A percentile compares a stretch with the other conserved stretches of the same genome.
These are phyloP conservation scores for Pichia sp. DNA, from an alignment of 1,139 yeast species.

Conservation along the genomic window DNA sequence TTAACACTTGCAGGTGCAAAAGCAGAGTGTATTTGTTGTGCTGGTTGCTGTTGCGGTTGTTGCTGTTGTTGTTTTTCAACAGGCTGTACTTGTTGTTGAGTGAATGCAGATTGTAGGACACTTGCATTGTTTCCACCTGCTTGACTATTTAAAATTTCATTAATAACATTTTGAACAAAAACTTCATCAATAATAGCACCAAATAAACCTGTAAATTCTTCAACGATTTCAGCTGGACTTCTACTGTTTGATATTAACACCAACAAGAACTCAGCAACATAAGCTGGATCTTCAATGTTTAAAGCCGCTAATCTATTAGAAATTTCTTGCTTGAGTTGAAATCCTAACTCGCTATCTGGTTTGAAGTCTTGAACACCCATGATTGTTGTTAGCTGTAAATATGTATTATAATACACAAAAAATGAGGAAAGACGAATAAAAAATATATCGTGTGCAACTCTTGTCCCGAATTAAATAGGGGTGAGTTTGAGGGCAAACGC, in stretches of 20 bases:
- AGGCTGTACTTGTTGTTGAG: conserved; percentile 22
- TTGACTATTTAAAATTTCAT: conserved; percentile 31
- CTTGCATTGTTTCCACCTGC: conserved; percentile 2
- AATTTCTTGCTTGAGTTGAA: conserved; percentile 26
- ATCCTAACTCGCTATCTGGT: conserved; percentile 27
- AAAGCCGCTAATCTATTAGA: conserved; percentile 21
- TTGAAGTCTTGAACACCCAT: conserved; percentile 21
- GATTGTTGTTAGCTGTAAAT: background rate
- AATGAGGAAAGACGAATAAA: background rate
- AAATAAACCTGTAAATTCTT: conserved; percentile 60
- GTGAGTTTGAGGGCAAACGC: background rate
- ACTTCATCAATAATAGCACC: conserved; percentile 54
- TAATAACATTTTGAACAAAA: conserved; percentile 48
- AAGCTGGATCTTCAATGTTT: conserved; percentile 60
- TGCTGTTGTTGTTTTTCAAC: conserved; percentile 17
- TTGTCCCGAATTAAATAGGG: too few relatives aligned
- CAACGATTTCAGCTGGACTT: conserved; percentile 54
- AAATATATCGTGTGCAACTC: too few relatives aligned
- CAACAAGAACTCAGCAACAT: conserved; percentile 74
- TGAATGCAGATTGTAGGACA: conserved; percentile 11
- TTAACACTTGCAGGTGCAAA: too few relatives aligned
- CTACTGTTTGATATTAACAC: conserved; percentile 70
- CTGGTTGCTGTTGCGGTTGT: conserved; percentile 13
- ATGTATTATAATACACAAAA: background rate
- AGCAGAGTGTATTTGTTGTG: conserved; percentile 7